Percentiles rank a stretch among this genome's conserved stretches.
These are phyloP conservation scores for Ophiosphaerella korrae DNA, from an alignment of 2,329 filamentous ascomycete genomes.

Conservation along the genomic window DNA sequence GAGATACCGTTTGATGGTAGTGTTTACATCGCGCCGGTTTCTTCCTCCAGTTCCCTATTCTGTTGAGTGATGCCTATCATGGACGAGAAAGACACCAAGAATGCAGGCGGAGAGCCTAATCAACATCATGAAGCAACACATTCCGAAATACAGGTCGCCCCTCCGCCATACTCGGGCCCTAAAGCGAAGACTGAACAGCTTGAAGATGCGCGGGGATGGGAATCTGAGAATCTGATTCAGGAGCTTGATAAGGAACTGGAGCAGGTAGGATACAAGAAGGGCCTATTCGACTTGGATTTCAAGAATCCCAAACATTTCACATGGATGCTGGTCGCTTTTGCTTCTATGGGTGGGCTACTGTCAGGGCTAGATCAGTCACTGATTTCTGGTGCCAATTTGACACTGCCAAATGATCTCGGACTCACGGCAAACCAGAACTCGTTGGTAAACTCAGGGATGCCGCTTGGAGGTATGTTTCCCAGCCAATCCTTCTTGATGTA, in stretches of 20 bases:
- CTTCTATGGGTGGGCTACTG: slow-evolving; percentile 75
- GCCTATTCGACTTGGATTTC: slow-evolving; percentile 62
- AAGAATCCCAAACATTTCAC: slow-evolving; percentile 69
- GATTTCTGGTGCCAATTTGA: slow-evolving; percentile 73
- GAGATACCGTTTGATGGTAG: slow-evolving; percentile 3
- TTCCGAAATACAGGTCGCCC: slow-evolving; percentile 29
- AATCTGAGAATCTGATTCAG: slow-evolving; percentile 52
- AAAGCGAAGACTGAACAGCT: slow-evolving; percentile 40
- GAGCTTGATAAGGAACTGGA: slow-evolving; percentile 48
- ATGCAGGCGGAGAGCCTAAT: slow-evolving; percentile 8
- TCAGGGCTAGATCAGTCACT: slow-evolving; percentile 75
- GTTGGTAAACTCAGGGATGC: slow-evolving; percentile 73
- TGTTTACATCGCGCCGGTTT: slow-evolving; percentile 15
- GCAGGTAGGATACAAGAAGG: slow-evolving; percentile 44
- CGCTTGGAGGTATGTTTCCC: slow-evolving; percentile 57
- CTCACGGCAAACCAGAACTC: slow-evolving; percentile 63
- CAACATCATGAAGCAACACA: slow-evolving; percentile 12
- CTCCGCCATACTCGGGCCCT: slow-evolving; percentile 29
- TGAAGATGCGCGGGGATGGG: slow-evolving; percentile 47
- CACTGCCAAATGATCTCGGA: slow-evolving; percentile 63
- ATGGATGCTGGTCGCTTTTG: slow-evolving; percentile 70
- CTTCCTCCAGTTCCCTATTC: slow-evolving; percentile 8
- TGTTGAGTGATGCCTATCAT: slow-evolving; percentile 23
- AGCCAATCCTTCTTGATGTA: too few species aligned
- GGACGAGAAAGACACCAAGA: slow-evolving; percentile 34